phyloP scores from a whole-genome alignment of 805 yeast species.

The Nakazawaea molendinolei region DNA sequence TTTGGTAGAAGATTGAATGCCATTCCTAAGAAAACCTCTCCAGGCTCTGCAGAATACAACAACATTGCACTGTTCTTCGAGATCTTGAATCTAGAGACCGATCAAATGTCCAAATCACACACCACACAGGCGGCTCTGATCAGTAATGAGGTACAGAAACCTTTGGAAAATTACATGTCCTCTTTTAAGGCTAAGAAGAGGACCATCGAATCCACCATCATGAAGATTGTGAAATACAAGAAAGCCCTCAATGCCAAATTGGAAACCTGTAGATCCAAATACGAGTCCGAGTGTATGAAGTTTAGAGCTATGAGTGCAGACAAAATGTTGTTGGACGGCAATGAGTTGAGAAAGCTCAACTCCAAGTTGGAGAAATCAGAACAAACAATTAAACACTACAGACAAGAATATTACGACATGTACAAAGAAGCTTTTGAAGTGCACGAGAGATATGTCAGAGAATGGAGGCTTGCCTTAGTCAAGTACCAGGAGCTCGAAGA shows the following conservation, averaged over 20 bases:
- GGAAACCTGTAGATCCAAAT: constrained; percentile 36
- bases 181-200: constrained; percentile 47
- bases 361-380: constrained; percentile 46
- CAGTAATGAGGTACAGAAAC: constrained; percentile 41
- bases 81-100: constrained; percentile 49
- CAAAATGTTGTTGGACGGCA: constrained; percentile 64
- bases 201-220: constrained; percentile 51
- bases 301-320: constrained; percentile 55
- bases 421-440: constrained; percentile 47
- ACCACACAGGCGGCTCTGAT: constrained; percentile 43
- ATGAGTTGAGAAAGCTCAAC: constrained; percentile 58
- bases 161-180: constrained; percentile 45
- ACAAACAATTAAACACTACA: constrained; percentile 31
- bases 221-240: constrained; percentile 45
- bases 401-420: constrained; percentile 52
- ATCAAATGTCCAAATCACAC: constrained; percentile 52
- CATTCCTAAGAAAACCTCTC: constrained; percentile 35
- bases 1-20: constrained; percentile 50
- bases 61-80: constrained; percentile 54
- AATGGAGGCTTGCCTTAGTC: constrained; percentile 63
- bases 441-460: constrained; percentile 58
- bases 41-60: constrained; percentile 58
- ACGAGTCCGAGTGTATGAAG: constrained; percentile 50
- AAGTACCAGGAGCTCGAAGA: constrained; percentile 63
- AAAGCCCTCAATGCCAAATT: constrained; percentile 29